Conservation (phyloP, 192 early-diverging fungal genomes). For the Rhizophagus prolifer region DNA sequence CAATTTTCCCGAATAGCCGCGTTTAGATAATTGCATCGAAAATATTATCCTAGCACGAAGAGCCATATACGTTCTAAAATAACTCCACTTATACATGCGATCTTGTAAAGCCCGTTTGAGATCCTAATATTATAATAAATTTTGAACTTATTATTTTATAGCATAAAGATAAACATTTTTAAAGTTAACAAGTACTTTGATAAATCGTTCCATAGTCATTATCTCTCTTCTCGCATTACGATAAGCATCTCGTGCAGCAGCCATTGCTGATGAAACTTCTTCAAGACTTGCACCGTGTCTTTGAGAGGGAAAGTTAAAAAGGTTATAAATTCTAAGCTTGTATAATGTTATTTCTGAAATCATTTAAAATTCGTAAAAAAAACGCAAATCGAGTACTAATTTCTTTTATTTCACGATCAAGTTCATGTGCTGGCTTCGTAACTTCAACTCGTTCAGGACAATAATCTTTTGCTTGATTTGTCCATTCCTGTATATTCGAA, state of each 20-base stretch:
- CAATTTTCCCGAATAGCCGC: slow-evolving; percentile 83
- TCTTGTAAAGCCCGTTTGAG: slow-evolving; percentile 56
- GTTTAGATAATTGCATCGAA: slow-evolving; percentile 64
- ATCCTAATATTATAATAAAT: slow-evolving; percentile 30
- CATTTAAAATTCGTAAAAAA: neutral
- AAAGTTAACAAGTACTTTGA: slow-evolving; percentile 37
- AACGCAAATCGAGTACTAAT: slow-evolving; percentile 46
- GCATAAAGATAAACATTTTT: neutral
- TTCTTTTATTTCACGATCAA: slow-evolving; percentile 64
- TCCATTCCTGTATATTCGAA: slow-evolving; percentile 38
- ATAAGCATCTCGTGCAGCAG: slow-evolving; percentile 50
- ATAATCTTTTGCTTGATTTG: slow-evolving; percentile 51
- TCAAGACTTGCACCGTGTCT: slow-evolving; percentile 60
- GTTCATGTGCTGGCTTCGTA: slow-evolving; percentile 38
- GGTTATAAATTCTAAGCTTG: neutral
- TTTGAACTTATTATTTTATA: neutral
- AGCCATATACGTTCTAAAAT: slow-evolving; percentile 75
- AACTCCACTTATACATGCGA: slow-evolving; percentile 62
- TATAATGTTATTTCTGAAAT: neutral
- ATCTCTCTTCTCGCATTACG: slow-evolving; percentile 55
- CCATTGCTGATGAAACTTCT: slow-evolving; percentile 58
- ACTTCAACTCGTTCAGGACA: slow-evolving; percentile 64
- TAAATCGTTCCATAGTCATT: slow-evolving; percentile 45
- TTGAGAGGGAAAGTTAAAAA: slow-evolving; percentile 18
- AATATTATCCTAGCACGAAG: slow-evolving; percentile 75